These are phyloP conservation scores for Wickerhamiella allomyrinae DNA, from an alignment of 805 yeast species.

Conservation along the genomic window DNA sequence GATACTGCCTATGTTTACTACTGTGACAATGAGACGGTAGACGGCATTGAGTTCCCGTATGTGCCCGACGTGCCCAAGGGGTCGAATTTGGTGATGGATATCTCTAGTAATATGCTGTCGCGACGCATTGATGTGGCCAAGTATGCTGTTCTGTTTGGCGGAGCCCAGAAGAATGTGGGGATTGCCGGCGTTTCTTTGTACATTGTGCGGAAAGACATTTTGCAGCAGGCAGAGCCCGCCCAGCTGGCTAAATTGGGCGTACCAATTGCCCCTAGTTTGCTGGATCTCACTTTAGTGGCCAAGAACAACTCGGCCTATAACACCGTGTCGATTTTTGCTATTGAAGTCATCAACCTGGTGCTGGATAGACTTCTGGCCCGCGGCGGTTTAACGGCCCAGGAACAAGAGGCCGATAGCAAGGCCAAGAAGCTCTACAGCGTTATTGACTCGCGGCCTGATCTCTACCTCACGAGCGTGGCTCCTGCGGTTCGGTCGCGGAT, in stretches of 20 bases:
- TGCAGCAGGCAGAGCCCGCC: slow-evolving; percentile 46
- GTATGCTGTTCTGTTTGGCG: slow-evolving; percentile 86
- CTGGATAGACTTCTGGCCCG: slow-evolving; percentile 41
- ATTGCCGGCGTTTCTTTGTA: slow-evolving; percentile 89
- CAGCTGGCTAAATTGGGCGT: slow-evolving; percentile 43
- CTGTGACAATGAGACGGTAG: slow-evolving; percentile 95
- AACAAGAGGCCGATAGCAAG: slow-evolving; percentile 43
- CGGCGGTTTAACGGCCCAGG: slow-evolving; percentile 65
- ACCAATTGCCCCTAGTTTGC: slow-evolving; percentile 81
- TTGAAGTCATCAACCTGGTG: slow-evolving; percentile 73
- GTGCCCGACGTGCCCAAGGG: slow-evolving; percentile 43
- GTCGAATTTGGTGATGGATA: slow-evolving; percentile 79
- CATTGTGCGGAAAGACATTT: slow-evolving; percentile 68
- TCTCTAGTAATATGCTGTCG: slow-evolving; percentile 86
- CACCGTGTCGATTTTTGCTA: slow-evolving; percentile 87
- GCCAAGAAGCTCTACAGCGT: slow-evolving; percentile 49
- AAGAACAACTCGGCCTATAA: slow-evolving; percentile 87
- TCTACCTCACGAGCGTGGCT: slow-evolving; percentile 55
- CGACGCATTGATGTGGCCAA: slow-evolving; percentile 66
- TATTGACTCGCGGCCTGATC: slow-evolving; percentile 48
- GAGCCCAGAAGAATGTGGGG: slow-evolving; percentile 97
- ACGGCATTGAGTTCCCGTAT: slow-evolving; percentile 75
- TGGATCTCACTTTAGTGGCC: slow-evolving; percentile 75
- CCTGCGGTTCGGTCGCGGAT: slow-evolving; percentile 59
- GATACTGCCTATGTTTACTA: slow-evolving; percentile 74